Conservation (phyloP, 73 alveolate species). For the Symbiodinium pilosum region DNA sequence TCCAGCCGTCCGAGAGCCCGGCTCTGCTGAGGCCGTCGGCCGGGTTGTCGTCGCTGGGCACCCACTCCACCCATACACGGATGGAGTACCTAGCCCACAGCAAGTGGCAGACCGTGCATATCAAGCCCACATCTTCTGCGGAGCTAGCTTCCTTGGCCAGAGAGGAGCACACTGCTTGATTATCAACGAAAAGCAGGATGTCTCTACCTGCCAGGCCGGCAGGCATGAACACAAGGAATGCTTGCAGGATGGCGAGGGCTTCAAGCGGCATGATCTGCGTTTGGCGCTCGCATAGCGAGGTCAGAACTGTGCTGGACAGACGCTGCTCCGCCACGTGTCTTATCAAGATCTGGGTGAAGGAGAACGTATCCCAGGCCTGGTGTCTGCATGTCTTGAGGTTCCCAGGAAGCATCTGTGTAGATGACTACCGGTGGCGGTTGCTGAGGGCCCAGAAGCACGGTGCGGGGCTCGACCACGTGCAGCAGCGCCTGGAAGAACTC, state of each 20-base stretch:
- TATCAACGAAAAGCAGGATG: not conserved
- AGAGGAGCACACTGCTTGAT: not conserved
- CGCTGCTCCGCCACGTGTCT: not conserved
- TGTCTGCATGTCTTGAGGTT: not conserved
- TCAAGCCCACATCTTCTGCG: not conserved
- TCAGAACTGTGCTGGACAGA: not conserved
- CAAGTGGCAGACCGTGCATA: not conserved
- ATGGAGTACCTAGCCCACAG: not conserved
- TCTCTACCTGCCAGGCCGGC: not conserved
- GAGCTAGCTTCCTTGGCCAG: not conserved
- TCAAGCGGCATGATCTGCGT: not conserved
- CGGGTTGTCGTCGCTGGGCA: not conserved
- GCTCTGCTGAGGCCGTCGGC: not conserved
- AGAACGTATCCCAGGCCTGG: not conserved
- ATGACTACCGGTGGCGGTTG: not conserved
- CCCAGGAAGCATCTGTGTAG: not conserved
- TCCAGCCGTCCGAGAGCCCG: not conserved
- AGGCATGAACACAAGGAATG: not conserved
- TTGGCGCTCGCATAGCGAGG: not conserved
- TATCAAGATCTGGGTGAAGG: not conserved
- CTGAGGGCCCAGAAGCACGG: not conserved
- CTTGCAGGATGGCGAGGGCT: not conserved
- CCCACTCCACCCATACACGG: not conserved
- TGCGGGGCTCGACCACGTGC: not conserved
- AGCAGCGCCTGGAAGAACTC: not conserved